Evolutionary conservation across 805 yeast genomes (phyloP), one percentile per base, ranked within the genome.

Genomic region (Kuraishia borneana): DNA sequence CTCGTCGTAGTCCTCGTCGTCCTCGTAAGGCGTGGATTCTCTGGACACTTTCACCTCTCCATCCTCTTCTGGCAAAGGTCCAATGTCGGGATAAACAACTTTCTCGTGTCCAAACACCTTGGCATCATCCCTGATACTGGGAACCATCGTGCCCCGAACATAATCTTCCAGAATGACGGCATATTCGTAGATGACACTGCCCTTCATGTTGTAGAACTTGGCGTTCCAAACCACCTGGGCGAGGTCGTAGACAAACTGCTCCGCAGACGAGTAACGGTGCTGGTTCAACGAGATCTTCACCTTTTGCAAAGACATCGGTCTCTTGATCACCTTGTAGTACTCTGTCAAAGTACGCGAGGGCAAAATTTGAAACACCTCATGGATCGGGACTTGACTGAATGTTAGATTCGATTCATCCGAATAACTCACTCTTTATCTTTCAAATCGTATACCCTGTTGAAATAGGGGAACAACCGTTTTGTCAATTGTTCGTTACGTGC

Each of bases 141-240:
- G 76, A 21, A 80, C 60, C 21, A 65, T 59, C 30, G 54, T 55
- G 6, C 65, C 62, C 36, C 53, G 56, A 31, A 79, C 50, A 48
- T 55, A 75, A 29, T 62, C 53, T 45, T 79, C 79, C 41, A 79
- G 54, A 17, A 74, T 60, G 14, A 65, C 61, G 3, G 87, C 96
- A 45, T 80, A 82, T 18, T 64, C 63, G 55, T 80, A 82, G 35
- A 82, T 79, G 13, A 61, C 61, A 1, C 87, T 73, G 10, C 68
- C 76, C 41, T 75, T 76, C 38, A 75, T 76, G 55, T 89, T 89
- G 56, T 79, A 89, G 31, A 78, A 71, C 39, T 83, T 72, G 3
- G 96, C 96, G 50, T 89, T 89, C 87, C 94, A 84, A 1, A 84
- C 71, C 34, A 89, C 81, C 53, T 83, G 94, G 1, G 80, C 84